A percentile compares a stretch with the other conserved stretches of the same genome.
These are phyloP conservation scores for Kazachstania viticola DNA, from an alignment of 805 yeast genomes.

Conservation along the genomic window DNA sequence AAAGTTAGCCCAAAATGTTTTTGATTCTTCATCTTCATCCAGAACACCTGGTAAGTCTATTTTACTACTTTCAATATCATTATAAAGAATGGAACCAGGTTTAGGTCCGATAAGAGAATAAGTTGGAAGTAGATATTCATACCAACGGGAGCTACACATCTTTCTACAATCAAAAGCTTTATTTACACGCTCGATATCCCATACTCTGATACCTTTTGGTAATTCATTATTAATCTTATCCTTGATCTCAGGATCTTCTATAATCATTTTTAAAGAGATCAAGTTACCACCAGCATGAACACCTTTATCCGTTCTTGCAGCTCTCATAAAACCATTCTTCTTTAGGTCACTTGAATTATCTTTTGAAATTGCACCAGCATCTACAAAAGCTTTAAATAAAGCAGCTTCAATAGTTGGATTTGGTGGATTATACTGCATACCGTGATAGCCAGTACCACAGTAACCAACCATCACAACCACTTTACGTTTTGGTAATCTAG, in stretches of 20 bases:
- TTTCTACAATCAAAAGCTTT: conserved; percentile 90
- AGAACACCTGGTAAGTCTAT: conserved; percentile 45
- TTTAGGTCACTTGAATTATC: conserved; percentile 83
- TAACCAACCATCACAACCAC: conserved; percentile 88
- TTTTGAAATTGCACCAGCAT: conserved; percentile 78
- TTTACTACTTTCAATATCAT: conserved; percentile 44
- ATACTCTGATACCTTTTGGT: conserved; percentile 80
- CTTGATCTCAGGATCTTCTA: conserved; percentile 46
- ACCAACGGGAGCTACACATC: conserved; percentile 90
- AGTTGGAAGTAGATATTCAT: conserved; percentile 88
- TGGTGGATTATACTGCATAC: conserved; percentile 90
- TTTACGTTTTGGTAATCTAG: conserved; percentile 71
- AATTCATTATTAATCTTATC: conserved; percentile 59
- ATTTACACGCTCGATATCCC: conserved; percentile 87
- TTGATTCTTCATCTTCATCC: conserved; percentile 57
- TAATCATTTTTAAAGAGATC: conserved; percentile 66
- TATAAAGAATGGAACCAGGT: conserved; percentile 55
- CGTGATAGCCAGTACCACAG: conserved; percentile 94
- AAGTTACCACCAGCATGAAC: conserved; percentile 97
- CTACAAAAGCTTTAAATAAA: conserved; percentile 67
- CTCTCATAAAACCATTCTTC: conserved; percentile 77
- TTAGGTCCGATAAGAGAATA: conserved; percentile 87
- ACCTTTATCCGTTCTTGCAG: conserved; percentile 88
- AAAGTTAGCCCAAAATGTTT: conserved; percentile 50
- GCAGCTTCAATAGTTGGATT: conserved; percentile 86